A percentile compares a stretch with the other conserved stretches of the same genome.
phyloP scores from a whole-genome alignment of 1,284 basidiomycete species.

The Coniferiporia sulphurascens region DNA sequence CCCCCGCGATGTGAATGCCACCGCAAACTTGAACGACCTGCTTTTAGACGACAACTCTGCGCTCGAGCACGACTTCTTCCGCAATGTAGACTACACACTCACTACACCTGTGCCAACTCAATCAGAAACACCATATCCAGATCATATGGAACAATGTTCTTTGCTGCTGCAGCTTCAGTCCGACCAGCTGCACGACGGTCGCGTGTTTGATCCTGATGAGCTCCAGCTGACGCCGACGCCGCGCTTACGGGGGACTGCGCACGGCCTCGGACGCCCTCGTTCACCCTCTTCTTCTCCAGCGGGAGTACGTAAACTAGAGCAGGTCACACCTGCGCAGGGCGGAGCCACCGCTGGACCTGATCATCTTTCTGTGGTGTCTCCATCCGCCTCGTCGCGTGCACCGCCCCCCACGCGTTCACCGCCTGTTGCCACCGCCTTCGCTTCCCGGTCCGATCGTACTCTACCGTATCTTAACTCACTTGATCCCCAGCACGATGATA shows the following conservation, averaged over 20 bases:
- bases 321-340: background rate
- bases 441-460: background rate
- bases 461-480: background rate
- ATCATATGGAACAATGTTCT: background rate
- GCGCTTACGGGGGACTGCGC: background rate
- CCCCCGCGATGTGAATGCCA: slow-evolving; percentile 5
- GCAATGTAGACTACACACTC: slow-evolving; percentile 9
- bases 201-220: background rate
- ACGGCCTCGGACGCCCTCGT: background rate
- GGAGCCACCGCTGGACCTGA: background rate
- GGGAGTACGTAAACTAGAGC: background rate
- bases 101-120: slow-evolving; percentile 7
- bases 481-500: background rate
- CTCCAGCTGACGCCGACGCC: background rate
- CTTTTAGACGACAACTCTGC: slow-evolving; percentile 8
- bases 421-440: background rate
- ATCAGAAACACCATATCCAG: background rate
- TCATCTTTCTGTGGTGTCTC: background rate
- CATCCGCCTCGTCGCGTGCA: background rate
- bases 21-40: slow-evolving; percentile 7
- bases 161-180: background rate
- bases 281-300: background rate
- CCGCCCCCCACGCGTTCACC: background rate
- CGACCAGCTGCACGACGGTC: slow-evolving; percentile 1
- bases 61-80: slow-evolving; percentile 17